Evolutionary conservation across 805 yeast genomes (phyloP).

Genomic region (Gaillardinia entomophila): DNA sequence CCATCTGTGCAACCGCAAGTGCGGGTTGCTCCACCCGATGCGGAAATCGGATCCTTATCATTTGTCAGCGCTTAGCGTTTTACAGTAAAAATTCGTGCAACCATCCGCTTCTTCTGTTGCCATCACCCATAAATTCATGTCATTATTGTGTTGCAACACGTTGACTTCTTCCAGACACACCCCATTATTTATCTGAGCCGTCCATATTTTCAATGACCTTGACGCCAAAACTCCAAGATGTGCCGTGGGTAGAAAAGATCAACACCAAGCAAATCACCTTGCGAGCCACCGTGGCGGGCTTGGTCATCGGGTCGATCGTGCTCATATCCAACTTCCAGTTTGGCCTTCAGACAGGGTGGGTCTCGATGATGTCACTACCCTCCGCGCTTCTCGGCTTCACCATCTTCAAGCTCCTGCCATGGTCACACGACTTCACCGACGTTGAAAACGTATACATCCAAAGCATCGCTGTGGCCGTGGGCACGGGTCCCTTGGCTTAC

Average conservation of each 20-base stretch:
- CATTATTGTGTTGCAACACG: too few species aligned
- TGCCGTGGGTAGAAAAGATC: constrained; percentile 38
- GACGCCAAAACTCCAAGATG: too few species aligned
- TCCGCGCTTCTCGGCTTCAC: constrained; percentile 87
- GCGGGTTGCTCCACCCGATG: too few species aligned
- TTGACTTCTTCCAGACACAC: too few species aligned
- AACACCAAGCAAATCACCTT: constrained; percentile 60
- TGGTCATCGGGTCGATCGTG: constrained; percentile 81
- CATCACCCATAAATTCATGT: too few species aligned
- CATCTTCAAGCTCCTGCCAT: constrained; percentile 61
- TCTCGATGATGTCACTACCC: constrained; percentile 97
- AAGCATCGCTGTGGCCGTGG: constrained; percentile 92
- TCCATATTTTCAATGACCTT: too few species aligned
- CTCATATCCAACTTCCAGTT: constrained; percentile 89
- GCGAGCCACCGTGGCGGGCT: constrained; percentile 70
- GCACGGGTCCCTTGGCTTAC: constrained; percentile 94
- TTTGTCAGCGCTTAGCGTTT: too few species aligned
- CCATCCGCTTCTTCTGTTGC: too few species aligned
- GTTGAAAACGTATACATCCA: constrained; percentile 94
- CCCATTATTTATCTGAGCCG: too few species aligned
- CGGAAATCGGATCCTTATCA: too few species aligned
- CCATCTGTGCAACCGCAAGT: too few species aligned
- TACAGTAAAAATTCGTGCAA: too few species aligned
- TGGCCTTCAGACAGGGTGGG: constrained; percentile 98
- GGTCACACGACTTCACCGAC: constrained; percentile 48